A percentile compares a stretch with the other conserved stretches of the same genome.
Evolutionary conservation across 2,329 filamentous ascomycete species (phyloP).

Genomic region (Ilyonectria sp.): DNA sequence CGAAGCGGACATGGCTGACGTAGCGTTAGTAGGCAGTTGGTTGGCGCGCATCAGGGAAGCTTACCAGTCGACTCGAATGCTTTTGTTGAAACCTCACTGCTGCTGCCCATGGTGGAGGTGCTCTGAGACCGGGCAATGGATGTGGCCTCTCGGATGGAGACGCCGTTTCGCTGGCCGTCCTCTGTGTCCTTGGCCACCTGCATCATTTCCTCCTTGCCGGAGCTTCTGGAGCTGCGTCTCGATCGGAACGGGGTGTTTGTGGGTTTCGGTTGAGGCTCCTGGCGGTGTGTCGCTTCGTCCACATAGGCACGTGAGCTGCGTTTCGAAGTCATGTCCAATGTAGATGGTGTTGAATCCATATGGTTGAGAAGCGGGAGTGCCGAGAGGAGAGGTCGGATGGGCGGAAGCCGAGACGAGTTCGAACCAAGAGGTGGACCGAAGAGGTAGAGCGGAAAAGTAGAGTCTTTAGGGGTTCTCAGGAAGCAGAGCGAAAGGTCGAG

Average conservation of each 20-base stretch:
- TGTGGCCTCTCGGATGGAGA: slow-evolving; percentile 35
- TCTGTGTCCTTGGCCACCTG: slow-evolving; percentile 42
- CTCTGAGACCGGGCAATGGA: slow-evolving; percentile 39
- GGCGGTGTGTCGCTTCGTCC: slow-evolving; percentile 35
- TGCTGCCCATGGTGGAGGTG: slow-evolving; percentile 9
- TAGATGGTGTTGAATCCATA: slow-evolving; percentile 17
- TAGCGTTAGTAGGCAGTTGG: slow-evolving; percentile 26
- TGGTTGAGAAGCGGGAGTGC: neutral
- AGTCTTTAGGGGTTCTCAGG: slow-evolving; percentile 17
- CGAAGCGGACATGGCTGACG: slow-evolving; percentile 35
- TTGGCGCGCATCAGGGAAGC: neutral
- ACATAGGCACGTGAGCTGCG: slow-evolving; percentile 42
- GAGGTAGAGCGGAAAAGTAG: slow-evolving; percentile 7
- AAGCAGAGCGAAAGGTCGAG: slow-evolving; percentile 26
- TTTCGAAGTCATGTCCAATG: slow-evolving; percentile 42
- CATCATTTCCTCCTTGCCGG: slow-evolving; percentile 47
- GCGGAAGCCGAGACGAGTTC: neutral
- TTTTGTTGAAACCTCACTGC: slow-evolving; percentile 35
- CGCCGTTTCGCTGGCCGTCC: slow-evolving; percentile 39
- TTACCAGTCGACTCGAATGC: slow-evolving; percentile 41
- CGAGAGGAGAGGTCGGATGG: neutral
- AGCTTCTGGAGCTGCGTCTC: slow-evolving; percentile 50
- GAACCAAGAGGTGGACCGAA: slow-evolving; percentile 11
- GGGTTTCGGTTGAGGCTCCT: slow-evolving; percentile 30
- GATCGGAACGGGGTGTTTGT: slow-evolving; percentile 45